Percentiles rank a stretch among this genome's conserved stretches.
phyloP scores from a whole-genome alignment of 441 rosid species.

The Rhodomyrtus psidioides region DNA sequence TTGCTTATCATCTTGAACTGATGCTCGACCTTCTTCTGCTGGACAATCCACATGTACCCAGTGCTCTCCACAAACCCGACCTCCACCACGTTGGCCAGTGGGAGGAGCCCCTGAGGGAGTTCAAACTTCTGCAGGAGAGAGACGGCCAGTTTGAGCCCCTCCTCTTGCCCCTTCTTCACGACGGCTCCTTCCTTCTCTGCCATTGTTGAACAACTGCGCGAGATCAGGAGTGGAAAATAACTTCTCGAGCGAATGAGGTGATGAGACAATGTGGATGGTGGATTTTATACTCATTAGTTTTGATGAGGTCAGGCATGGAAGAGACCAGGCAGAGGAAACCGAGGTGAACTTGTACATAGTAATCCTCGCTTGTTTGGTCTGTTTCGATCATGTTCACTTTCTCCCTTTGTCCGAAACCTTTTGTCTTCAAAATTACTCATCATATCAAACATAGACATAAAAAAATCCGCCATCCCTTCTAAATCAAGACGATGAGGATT shows the following conservation, averaged over 20 bases:
- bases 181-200: conserved; percentile 27
- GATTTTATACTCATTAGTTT: not conserved
- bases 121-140: conserved; percentile 44
- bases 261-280: not conserved
- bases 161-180: conserved; percentile 43
- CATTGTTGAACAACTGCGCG: not conserved
- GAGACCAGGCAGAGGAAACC: not conserved
- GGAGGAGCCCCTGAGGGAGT: conserved; percentile 52
- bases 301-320: not conserved
- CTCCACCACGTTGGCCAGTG: conserved; percentile 39
- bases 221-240: not conserved
- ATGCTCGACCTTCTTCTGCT: conserved; percentile 40
- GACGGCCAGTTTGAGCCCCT: conserved; percentile 34
- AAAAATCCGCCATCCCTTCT: not conserved
- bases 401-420: not conserved
- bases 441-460: not conserved
- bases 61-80: conserved; percentile 36
- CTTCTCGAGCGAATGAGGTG: not conserved
- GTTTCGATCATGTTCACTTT: not conserved
- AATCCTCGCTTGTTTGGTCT: not conserved
- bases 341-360: not conserved
- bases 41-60: conserved; percentile 53
- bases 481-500: not conserved
- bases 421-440: not conserved
- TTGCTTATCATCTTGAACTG: conserved; percentile 49